Evolutionary conservation across 192 early-diverging fungal species (phyloP).

Genomic region (Backusella morwellensis): DNA sequence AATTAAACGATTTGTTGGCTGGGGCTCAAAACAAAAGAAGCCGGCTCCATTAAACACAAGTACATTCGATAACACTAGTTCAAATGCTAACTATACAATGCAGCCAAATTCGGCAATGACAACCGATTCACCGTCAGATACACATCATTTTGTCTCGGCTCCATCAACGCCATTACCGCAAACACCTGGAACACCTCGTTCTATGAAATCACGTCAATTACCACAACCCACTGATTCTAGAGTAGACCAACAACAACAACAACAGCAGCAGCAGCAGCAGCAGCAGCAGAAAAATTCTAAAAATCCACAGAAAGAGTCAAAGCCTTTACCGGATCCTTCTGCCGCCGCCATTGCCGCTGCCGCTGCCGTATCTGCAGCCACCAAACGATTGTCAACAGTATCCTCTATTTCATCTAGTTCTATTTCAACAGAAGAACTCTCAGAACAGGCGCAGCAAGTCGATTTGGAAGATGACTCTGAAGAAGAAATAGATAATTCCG

Average conservation of each 20-base stretch:
- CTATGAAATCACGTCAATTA: slow-evolving; percentile 10
- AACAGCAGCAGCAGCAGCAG: background rate
- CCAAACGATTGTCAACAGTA: slow-evolving; percentile 11
- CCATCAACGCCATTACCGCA: slow-evolving; percentile 8
- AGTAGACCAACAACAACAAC: background rate
- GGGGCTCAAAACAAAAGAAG: slow-evolving; percentile 16
- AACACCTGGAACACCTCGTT: slow-evolving; percentile 21
- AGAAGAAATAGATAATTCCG: background rate
- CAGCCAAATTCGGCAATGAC: background rate
- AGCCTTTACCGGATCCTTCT: background rate
- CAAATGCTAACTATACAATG: background rate
- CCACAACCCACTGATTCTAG: background rate
- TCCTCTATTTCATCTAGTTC: slow-evolving; percentile 13
- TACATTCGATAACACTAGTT: background rate
- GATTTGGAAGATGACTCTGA: background rate
- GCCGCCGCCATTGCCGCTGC: background rate
- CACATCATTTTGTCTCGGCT: background rate
- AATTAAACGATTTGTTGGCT: slow-evolving; percentile 16
- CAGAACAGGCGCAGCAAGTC: background rate
- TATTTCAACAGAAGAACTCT: slow-evolving; percentile 1
- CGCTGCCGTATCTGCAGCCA: background rate
- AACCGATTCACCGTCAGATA: slow-evolving; percentile 13
- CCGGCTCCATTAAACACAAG: background rate
- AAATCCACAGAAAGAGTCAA: background rate
- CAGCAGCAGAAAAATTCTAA: background rate